Base-by-base conservation (phyloP, 495 filamentous ascomycete species). In the Choiromyces venosus region DNA sequence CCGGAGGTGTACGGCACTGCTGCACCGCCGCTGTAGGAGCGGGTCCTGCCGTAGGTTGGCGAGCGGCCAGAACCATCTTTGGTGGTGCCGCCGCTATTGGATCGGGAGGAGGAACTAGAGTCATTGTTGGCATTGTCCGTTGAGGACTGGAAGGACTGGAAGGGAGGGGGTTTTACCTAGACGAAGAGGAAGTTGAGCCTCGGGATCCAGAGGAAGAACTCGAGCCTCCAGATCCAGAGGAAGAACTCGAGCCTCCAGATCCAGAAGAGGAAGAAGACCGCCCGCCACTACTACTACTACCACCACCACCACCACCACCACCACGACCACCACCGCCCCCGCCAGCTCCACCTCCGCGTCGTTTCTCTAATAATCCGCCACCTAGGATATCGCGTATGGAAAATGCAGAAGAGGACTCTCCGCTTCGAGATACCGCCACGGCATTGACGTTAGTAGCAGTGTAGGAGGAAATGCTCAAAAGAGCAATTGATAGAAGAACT, bases 11-110 rank as follows among this genome's bases (percentile, higher is more conserved):
- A 97, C 5, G 95, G 92, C 7, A 84, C 82, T 16, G 81, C 74
- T 0, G 91, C 87, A 46, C 95, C 95, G 42, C 95, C 94, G 56
- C 89, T 88, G 75, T 96, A 97, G 82, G 88, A 96, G 33, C 4
- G 25, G 40, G 80, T 78, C 12, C 91, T 90, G 10, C 90, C 88
- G 40, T 91, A 90, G 79, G 88, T 92, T 3, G 79, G 76, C 0
- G 89, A 88, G 14, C 81, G 75, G 4, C 91, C 91, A n/a, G 87
- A 91, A 56, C 92, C 92, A 42, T 83, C 83, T 18, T 79, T 86
- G n/a, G 90, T 90, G 25, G 83, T 75, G 44, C 92, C 92, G 71
- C 92, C 93, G 40, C 82, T 65, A 71, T 87, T 90, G 75, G 84
- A 87, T 12, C 76, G 79, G 12, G 82, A 77, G 4, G 77, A 79